phyloP scores from a whole-genome alignment of 192 early-diverging fungal species.

The Tieghemiomyces parasiticus region DNA sequence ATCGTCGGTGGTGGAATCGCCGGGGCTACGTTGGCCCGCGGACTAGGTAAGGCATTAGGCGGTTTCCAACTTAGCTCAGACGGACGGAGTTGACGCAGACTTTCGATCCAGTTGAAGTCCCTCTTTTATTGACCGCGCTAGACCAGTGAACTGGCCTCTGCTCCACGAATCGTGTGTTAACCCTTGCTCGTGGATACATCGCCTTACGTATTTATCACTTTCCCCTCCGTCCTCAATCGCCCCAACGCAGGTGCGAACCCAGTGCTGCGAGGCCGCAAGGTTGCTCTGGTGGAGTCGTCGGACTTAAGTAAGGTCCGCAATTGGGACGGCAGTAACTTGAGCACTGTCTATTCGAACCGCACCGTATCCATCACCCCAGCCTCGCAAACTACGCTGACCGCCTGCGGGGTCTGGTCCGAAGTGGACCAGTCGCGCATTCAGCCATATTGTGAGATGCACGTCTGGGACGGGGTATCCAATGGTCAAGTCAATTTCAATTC shows the following conservation, averaged over 20 bases:
- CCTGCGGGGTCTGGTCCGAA: constrained; percentile 47
- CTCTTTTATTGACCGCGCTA: background rate
- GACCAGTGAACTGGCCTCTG: too few species aligned
- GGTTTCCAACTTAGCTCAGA: background rate
- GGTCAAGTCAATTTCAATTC: constrained; percentile 52
- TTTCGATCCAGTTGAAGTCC: background rate
- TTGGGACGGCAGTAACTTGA: constrained; percentile 37
- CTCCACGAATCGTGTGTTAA: background rate
- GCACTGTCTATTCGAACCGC: constrained; percentile 58
- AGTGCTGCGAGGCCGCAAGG: constrained; percentile 21
- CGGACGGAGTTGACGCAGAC: background rate
- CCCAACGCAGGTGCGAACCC: constrained; percentile 9
- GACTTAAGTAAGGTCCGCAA: constrained; percentile 35
- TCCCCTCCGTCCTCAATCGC: background rate
- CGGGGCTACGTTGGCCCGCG: constrained; percentile 70
- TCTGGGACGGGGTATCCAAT: constrained; percentile 60
- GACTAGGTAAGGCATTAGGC: constrained; percentile 36
- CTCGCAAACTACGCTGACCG: constrained; percentile 28
- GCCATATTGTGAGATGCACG: constrained; percentile 54
- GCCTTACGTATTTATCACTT: background rate
- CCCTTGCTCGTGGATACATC: background rate
- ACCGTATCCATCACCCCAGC: constrained; percentile 66
- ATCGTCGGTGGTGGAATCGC: constrained; percentile 86
- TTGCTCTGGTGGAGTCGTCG: constrained; percentile 71
- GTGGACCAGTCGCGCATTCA: constrained; percentile 39